Evolutionary conservation across 1,139 yeast species (phyloP).

Genomic region (Hemisphaericaspora subhashii): DNA sequence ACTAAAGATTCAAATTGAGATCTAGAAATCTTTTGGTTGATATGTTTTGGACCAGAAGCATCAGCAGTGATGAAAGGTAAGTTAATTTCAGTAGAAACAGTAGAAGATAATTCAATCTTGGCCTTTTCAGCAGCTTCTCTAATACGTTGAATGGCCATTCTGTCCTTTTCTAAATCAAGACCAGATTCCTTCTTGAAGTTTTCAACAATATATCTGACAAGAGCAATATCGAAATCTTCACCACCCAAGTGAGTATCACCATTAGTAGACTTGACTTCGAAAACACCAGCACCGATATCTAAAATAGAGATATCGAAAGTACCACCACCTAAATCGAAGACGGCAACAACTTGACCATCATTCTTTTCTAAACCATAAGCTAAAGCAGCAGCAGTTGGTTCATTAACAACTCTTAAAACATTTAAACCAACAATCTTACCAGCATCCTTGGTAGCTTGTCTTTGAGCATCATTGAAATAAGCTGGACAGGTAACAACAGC

Average conservation of each 20-base stretch:
- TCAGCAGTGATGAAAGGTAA: constrained; percentile 96
- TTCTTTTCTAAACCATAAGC: constrained; percentile 95
- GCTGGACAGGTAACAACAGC: constrained; percentile 99
- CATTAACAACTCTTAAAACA: constrained; percentile 96
- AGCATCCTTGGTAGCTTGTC: constrained; percentile 98
- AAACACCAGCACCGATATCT: constrained; percentile 85
- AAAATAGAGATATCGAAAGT: constrained; percentile 83
- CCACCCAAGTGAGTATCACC: constrained; percentile 93
- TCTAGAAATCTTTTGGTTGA: constrained; percentile 90
- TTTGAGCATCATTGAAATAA: constrained; percentile 96
- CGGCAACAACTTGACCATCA: constrained; percentile 74
- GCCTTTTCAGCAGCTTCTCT: constrained; percentile 99
- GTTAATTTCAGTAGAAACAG: constrained; percentile 91
- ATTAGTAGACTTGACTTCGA: constrained; percentile 84
- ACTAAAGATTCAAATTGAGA: constrained; percentile 91
- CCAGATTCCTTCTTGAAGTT: constrained; percentile 93
- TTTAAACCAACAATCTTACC: constrained; percentile 97
- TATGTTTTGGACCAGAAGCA: constrained; percentile 97
- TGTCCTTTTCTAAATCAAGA: constrained; percentile 83
- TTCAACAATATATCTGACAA: constrained; percentile 87
- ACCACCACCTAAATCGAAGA: constrained; percentile 88
- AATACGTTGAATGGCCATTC: constrained; percentile 99
- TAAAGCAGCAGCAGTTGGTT: constrained; percentile 98
- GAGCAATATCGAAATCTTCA: constrained; percentile 86
- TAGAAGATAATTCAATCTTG: constrained; percentile 94